A percentile compares a stretch with the other conserved stretches of the same genome.
Conservation (phyloP, 108 stramenopile species). For the Fragilariopsis cylindrus region DNA sequence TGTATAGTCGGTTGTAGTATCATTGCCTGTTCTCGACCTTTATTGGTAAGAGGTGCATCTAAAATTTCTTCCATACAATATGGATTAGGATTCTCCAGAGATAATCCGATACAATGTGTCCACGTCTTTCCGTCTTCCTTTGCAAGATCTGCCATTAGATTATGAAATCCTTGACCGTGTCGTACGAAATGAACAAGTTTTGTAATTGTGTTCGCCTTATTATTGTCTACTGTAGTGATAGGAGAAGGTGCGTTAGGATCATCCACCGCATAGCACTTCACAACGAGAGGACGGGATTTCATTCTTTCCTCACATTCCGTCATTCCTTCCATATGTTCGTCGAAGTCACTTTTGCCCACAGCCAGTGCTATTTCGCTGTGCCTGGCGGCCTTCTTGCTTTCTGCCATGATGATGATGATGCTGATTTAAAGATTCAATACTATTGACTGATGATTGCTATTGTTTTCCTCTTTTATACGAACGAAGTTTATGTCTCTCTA, state of each 20-base stretch:
- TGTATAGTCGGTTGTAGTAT: conserved; percentile 38
- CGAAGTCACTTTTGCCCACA: conserved; percentile 37
- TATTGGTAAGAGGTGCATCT: conserved; percentile 79
- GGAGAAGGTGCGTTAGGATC: conserved; percentile 36
- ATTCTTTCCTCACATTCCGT: conserved; percentile 27
- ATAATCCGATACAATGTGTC: conserved; percentile 31
- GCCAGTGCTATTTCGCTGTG: conserved; percentile 24
- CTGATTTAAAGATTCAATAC: no score
- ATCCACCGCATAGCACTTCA: conserved; percentile 47
- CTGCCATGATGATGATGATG: background rate
- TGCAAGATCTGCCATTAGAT: conserved; percentile 58
- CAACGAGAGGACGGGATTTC: conserved; percentile 27
- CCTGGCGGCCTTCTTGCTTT: background rate
- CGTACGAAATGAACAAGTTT: conserved; percentile 35
- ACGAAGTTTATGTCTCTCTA: no score
- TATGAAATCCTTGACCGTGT: conserved; percentile 53
- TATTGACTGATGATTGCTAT: no score
- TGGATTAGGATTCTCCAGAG: conserved; percentile 51
- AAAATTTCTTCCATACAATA: conserved; percentile 59
- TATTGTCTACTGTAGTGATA: background rate
- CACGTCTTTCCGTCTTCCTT: conserved; percentile 50
- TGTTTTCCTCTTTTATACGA: no score
- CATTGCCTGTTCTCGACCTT: conserved; percentile 68
- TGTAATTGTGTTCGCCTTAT: background rate
- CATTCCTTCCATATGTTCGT: conserved; percentile 50